Base-by-base conservation (phyloP, 2,329 filamentous ascomycete genomes). In the Aspergillus sp. region DNA sequence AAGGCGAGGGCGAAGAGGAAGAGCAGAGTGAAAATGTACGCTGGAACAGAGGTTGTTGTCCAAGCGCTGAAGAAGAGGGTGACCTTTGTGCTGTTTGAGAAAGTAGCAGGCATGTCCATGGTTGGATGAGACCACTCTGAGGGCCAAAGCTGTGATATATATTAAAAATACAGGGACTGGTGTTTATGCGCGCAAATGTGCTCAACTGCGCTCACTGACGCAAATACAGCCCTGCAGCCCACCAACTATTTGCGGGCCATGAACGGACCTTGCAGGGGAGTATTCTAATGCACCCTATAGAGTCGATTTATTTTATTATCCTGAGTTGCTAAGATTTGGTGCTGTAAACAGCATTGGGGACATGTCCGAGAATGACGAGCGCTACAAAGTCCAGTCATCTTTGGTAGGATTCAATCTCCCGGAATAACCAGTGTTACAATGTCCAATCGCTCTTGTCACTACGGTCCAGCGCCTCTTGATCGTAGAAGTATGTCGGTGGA, bases 31-130 rank as follows among this genome's bases (percentile, higher is more conserved):
- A 59, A n/a, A 24, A 59, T 15, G 55, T 62, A 63, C 7, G 54
- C 39, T 1, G 27, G 11, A 5, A 41, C 14, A 5, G 61, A 57
- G n/a, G 47, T 44, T 4, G 61, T 63, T 6, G 49, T 51, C 58
- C 56, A 61, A 19, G 49, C 46, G 15, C 17, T 43, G 52, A 63
- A 62, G 43, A 61, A 52, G 33, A 63, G 46, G 19, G 49, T 60
- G 21, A 61, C 17, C 9, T 47, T 41, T 19, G 59, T 63, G 45
- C 51, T 46, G 9, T 24, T 12, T 9, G 57, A 57, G 31, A 60
- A 63, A 23, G 53, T 48, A 5, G 55, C 23, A 14, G 61, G 19
- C 56, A 63, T 63, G 3, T 9, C 9, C 27, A 31, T 31, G 27
- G 24, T 9, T 8, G 24, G 24, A 9, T 27, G 3, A 7, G 9